Evolutionary conservation across 306 rosid species (phyloP), one percentile per base, ranked within the genome.

Genomic region (Medicago ruthenica): DNA sequence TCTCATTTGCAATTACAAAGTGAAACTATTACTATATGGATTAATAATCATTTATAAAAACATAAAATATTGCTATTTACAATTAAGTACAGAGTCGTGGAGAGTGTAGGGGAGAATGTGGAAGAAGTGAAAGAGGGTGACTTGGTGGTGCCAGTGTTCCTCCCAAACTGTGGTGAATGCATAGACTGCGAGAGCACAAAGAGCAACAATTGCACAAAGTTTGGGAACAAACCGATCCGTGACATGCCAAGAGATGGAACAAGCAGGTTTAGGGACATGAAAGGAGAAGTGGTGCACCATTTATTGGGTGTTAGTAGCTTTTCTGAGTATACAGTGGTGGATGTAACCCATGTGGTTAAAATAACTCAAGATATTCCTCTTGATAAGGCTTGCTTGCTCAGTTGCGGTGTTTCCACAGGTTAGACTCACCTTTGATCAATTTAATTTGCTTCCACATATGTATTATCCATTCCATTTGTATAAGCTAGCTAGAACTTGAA

Each of bases 321-420:
- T 80, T 67, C 91, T 2, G 83, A 89, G 70, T 91, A 87, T 78
- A 91, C 94, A 0, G 94, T 91, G 1, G 89, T 87, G 0, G 94
- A 91, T 74, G 76, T 84, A 6, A 27, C 85, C 0, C 83, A 84
- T 31, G 4, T 88, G 45, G 92, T 88, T 58, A 89, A 84, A 67
- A 55, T 91, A 63, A 66, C 9, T n/a, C 88, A 82, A 1, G 1
- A 77, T 0, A 3, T 90, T 70, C 89, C 92, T 18, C 15, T 68
- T 13, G 78, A 91, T 8, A 84, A 65, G 66, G 97, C 93, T 61
- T 84, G 91, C 71, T 70, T 91, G 81, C 93, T 91, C 7, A 66
- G 91, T 5, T 89, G 94, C 6, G 91, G 94, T 2, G 84, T 89
- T 2, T 85, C 94, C 12, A 89, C 97, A 41, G 97, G 95, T 89